Conservation (phyloP, 1,139 yeast species). For the Scheffersomyces insectosa region DNA sequence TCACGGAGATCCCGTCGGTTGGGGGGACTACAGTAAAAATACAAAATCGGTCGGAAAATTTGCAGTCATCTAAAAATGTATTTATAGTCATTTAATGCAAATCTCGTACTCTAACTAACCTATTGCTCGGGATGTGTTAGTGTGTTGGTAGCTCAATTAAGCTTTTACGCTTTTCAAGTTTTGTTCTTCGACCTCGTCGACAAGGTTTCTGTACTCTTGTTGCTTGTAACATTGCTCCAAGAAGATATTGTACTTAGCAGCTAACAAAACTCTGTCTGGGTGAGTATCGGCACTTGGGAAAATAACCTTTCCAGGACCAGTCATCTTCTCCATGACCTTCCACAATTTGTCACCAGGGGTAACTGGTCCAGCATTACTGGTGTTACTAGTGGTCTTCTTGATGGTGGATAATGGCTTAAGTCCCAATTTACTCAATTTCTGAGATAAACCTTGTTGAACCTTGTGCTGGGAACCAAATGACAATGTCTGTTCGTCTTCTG, state of each 20-base stretch:
- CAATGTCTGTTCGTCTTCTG: conserved; percentile 46
- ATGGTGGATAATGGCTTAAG: conserved; percentile 38
- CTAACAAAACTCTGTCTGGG: conserved; percentile 69
- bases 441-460: conserved; percentile 50
- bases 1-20: too few relatives aligned
- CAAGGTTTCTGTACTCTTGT: conserved; percentile 68
- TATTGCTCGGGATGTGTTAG: too few relatives aligned
- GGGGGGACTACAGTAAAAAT: too few relatives aligned
- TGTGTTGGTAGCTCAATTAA: too few relatives aligned
- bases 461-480: conserved; percentile 60
- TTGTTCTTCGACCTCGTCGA: conserved; percentile 56
- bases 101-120: too few relatives aligned
- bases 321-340: conserved; percentile 81
- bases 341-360: conserved; percentile 64
- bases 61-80: too few relatives aligned
- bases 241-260: conserved; percentile 80
- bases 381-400: conserved; percentile 13
- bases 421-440: conserved; percentile 36
- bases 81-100: too few relatives aligned
- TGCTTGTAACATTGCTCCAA: conserved; percentile 85
- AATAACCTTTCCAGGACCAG: conserved; percentile 81
- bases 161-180: conserved; percentile 14
- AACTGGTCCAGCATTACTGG: conserved; percentile 15
- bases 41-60: too few relatives aligned
- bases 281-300: conserved; percentile 57